phyloP scores from a whole-genome alignment of 805 yeast genomes.

The Metschnikowia henanensis region DNA sequence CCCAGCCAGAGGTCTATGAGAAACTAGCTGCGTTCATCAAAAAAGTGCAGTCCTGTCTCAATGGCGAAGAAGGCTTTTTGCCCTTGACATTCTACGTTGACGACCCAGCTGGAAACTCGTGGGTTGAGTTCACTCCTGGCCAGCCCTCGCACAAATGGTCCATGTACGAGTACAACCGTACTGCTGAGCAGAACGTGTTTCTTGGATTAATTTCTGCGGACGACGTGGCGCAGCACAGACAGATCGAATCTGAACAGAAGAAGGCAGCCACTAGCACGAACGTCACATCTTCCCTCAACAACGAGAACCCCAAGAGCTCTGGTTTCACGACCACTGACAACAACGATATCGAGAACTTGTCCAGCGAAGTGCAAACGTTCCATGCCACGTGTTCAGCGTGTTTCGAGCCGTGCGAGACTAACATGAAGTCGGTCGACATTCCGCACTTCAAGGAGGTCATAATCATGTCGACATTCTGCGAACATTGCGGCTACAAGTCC shows the following conservation, averaged over 20 bases:
- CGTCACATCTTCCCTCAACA: conserved; percentile 25
- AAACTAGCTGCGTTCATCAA: conserved; percentile 71
- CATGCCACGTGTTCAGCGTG: conserved; percentile 93
- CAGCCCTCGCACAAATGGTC: conserved; percentile 92
- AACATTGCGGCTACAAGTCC: conserved; percentile 90
- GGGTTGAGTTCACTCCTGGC: conserved; percentile 88
- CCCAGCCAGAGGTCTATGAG: conserved; percentile 72
- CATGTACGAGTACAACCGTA: conserved; percentile 74
- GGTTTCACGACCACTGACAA: conserved; percentile 64
- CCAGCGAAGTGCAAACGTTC: conserved; percentile 91
- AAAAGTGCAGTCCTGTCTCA: conserved; percentile 57
- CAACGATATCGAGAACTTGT: conserved; percentile 80
- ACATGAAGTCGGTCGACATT: conserved; percentile 94
- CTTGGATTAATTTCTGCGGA: conserved; percentile 79
- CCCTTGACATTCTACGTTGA: conserved; percentile 81
- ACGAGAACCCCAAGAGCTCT: conserved; percentile 38
- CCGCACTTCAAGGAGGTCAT: conserved; percentile 98
- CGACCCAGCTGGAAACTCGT: conserved; percentile 97
- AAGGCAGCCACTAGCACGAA: conserved; percentile 38
- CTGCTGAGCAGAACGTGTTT: conserved; percentile 83
- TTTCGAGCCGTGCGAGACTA: conserved; percentile 78
- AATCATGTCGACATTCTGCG: conserved; percentile 93
- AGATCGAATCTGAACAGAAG: conserved; percentile 50
- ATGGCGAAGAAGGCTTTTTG: conserved; percentile 64
- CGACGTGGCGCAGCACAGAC: conserved; percentile 49